These are phyloP conservation scores for Carex pumila DNA, from an alignment of 176 grass and related monocot genomes.

Conservation along the genomic window DNA sequence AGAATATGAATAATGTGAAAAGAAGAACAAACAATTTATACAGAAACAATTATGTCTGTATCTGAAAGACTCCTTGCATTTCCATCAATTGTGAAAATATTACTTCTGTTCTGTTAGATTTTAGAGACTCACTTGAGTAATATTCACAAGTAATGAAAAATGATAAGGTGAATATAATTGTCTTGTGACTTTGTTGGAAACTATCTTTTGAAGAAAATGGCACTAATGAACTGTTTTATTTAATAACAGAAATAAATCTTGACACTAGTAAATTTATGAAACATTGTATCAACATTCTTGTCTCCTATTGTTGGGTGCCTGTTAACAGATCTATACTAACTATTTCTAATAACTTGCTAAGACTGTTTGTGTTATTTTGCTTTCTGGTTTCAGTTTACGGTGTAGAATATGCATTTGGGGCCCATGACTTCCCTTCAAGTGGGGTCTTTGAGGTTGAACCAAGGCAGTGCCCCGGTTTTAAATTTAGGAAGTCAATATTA, in stretches of 20 bases:
- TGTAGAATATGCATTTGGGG: constrained; percentile 98
- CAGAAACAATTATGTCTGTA: not conserved
- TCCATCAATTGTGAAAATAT: not conserved
- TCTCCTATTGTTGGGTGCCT: not conserved
- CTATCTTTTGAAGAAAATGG: not conserved
- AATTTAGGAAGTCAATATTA: constrained; percentile 89
- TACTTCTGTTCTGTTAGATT: not conserved
- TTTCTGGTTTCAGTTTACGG: constrained; percentile 53
- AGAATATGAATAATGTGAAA: not conserved
- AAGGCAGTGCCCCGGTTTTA: constrained; percentile 81
- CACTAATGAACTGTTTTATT: not conserved
- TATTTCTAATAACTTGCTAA: not conserved
- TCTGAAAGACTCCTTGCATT: not conserved
- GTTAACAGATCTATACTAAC: not conserved
- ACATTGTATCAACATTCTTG: not conserved
- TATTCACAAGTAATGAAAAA: not conserved
- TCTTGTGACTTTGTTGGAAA: not conserved
- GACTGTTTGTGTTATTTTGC: not conserved
- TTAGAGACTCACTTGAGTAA: not conserved
- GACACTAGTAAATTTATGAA: not conserved
- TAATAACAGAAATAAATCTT: not conserved
- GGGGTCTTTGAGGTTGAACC: constrained; percentile 97
- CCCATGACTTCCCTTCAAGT: constrained; percentile 82
- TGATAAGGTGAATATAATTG: not conserved
- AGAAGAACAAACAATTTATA: not conserved